Evolutionary conservation across 148 eudicot species (phyloP).

Genomic region (Selenicereus undatus): DNA sequence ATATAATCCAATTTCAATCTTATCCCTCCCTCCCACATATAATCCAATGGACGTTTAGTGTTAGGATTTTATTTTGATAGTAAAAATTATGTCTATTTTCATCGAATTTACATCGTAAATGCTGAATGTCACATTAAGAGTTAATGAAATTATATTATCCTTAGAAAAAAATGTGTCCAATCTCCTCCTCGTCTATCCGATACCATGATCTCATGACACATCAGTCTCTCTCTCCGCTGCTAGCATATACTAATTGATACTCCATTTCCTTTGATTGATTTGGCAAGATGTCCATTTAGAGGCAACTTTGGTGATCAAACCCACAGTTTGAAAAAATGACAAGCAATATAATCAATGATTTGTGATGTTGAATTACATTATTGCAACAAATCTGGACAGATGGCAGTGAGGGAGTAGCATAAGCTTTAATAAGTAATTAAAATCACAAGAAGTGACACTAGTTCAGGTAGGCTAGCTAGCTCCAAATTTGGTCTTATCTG

Average conservation of each 20-base stretch:
- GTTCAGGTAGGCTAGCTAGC: neutral
- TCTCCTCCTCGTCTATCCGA: no score
- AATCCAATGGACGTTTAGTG: no score
- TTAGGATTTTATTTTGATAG: no score
- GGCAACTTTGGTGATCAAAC: constrained; percentile 5
- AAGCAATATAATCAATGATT: neutral
- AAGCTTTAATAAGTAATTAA: neutral
- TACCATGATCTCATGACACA: no score
- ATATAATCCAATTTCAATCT: no score
- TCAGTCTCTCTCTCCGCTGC: neutral
- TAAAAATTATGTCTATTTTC: no score
- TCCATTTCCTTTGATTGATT: neutral
- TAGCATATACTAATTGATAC: neutral
- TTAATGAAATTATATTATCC: no score
- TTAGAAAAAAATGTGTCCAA: no score
- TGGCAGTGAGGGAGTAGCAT: neutral
- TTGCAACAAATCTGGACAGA: neutral
- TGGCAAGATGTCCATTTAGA: neutral
- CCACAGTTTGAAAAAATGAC: neutral
- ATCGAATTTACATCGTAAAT: no score
- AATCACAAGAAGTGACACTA: constrained; percentile 1
- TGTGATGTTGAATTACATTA: neutral
- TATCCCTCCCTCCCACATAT: no score
- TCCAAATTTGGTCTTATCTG: neutral
- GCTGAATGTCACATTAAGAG: no score